Evolutionary conservation across 805 yeast species (phyloP), one percentile per base, ranked within the genome.

Genomic region (Candida argentea): DNA sequence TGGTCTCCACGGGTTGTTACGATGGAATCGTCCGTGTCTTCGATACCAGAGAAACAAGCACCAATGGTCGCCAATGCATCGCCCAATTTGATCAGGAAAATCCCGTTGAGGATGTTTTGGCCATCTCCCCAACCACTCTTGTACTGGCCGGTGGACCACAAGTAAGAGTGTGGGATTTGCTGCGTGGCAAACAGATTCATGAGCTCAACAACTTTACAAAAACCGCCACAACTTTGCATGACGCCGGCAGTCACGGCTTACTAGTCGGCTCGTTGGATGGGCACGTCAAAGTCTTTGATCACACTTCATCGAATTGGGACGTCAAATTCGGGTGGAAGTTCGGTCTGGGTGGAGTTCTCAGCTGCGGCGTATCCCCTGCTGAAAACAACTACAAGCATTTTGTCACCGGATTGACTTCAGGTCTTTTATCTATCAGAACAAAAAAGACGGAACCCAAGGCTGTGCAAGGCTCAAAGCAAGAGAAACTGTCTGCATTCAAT

Each of bases 261-360:
- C 59, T 91, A 17, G 96, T 94, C 3, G 96, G 97, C 11, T 86
- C 96, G 0, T 63, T 91, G 33, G 98, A 91, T 56, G 98, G 98
- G 13, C 98, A 91, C 54, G 95, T 91, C 34, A 91, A 91, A 55
- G 87, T 87, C 25, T 84, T 89, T 50, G 96, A 87, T 52, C 72
- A 83, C 21, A 57, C 70, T 16, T 69, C 78, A 14, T 47, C 70
- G 22, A 69, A 72, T 42, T 87, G 89, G 84, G 81, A 79, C 35
- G 95, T 89, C 35, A 83, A 80, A 50, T 89, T 86, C 50, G 96
- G 96, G 27, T 89, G 97, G 96, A 89, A 87, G 55, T 89, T 82
- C 48, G 95, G 95, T 20, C 48, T 57, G 29, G 85, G 89, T 14
- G 94, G 94, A 22, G 95, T 91, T 1, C 62, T 91, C 41, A 67